Conservation (phyloP, 257 asterid genomes). For the Phtheirospermum japonicum region DNA sequence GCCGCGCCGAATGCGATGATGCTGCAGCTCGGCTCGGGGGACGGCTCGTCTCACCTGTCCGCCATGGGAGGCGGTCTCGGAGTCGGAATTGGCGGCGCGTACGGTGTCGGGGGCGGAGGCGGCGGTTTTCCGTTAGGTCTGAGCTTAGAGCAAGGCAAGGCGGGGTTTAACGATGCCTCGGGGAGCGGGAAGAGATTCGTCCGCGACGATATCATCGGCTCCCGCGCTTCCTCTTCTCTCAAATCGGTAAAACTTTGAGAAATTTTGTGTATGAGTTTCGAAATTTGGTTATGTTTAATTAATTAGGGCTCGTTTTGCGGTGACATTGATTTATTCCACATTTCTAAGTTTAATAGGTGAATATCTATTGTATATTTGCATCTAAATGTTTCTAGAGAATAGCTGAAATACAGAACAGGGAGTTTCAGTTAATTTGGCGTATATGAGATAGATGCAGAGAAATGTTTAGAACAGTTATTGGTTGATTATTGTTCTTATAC, state of each 20-base stretch:
- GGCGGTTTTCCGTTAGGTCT: conserved; percentile 82
- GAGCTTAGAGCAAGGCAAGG: conserved; percentile 85
- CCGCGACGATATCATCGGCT: conserved; percentile 55
- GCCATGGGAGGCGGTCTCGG: conserved; percentile 55
- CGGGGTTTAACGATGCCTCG: conserved; percentile 58
- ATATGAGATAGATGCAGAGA: too few relatives aligned
- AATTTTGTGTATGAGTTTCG: background rate
- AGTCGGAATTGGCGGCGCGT: conserved; percentile 41
- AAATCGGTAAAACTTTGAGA: conserved; percentile 43
- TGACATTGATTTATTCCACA: conserved; percentile 8
- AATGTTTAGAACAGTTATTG: background rate
- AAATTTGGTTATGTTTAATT: conserved; percentile 4
- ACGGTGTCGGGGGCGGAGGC: conserved; percentile 44
- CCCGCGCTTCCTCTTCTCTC: conserved; percentile 58
- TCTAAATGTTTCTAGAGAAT: background rate
- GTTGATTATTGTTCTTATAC: background rate
- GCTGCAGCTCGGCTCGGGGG: conserved; percentile 61
- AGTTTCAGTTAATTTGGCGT: background rate
- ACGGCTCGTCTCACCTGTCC: conserved; percentile 60
- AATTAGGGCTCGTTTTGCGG: conserved; percentile 12
- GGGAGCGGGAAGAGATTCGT: conserved; percentile 62
- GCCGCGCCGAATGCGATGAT: conserved; percentile 47
- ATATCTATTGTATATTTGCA: background rate
- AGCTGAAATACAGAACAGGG: background rate
- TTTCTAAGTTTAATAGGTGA: background rate